Evolutionary conservation across 106 monocot species (phyloP).

Genomic region (Hemerocallis citrina): DNA sequence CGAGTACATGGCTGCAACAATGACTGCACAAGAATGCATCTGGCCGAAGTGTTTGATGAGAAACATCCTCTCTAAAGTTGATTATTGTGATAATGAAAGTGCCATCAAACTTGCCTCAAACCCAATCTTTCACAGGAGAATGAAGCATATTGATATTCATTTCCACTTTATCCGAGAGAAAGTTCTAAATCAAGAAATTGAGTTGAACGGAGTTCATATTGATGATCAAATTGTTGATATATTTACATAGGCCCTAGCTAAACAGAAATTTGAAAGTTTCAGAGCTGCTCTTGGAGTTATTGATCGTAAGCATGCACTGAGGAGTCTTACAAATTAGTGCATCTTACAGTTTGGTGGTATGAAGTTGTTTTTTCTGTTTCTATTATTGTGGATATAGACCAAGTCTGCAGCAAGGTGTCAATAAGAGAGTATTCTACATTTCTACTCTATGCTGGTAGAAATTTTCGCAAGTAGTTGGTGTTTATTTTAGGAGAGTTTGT

Average conservation of each 20-base stretch:
- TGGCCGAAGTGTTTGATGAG: constrained; percentile 4
- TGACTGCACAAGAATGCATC: constrained; percentile 10
- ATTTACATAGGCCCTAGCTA: constrained; percentile 6
- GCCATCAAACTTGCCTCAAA: constrained; percentile 1
- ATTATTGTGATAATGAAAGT: constrained; percentile 16
- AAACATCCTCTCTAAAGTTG: not conserved
- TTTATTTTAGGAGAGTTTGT: no score
- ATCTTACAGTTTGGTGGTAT: no score
- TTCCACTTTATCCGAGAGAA: constrained; percentile 1
- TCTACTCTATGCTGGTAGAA: no score
- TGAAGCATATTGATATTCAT: constrained; percentile 1
- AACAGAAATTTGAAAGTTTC: no score
- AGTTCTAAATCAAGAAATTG: constrained; percentile 9
- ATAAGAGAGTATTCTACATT: no score
- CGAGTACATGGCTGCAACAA: constrained; percentile 12
- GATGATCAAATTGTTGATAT: not conserved
- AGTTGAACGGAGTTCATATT: not conserved
- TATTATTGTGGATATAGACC: no score
- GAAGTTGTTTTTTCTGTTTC: no score
- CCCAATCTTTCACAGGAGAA: not conserved
- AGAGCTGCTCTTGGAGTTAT: no score
- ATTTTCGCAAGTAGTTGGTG: no score
- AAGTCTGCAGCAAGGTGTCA: no score
- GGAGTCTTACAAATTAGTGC: no score
- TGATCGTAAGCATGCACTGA: no score